A percentile compares a stretch with the other conserved stretches of the same genome.
Evolutionary conservation across 306 rosid genomes (phyloP).

Genomic region (Astragalus membranaceus): DNA sequence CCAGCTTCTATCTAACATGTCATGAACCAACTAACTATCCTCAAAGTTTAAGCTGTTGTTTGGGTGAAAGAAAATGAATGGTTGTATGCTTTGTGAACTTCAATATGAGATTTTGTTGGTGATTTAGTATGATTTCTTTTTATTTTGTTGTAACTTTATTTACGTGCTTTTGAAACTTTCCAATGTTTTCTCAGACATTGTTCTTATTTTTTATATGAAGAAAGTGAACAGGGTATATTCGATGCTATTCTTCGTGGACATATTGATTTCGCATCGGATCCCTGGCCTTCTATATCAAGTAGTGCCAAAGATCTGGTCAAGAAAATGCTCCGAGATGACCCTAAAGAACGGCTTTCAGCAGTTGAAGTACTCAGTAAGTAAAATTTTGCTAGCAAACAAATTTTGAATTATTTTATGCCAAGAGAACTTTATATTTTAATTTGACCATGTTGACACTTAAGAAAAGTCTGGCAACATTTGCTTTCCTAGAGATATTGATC

Average conservation of each 20-base stretch:
- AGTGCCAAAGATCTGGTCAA: constrained; percentile 88
- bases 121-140: neutral
- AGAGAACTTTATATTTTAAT: constrained; percentile 3
- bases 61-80: neutral
- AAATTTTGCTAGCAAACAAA: constrained; percentile 5
- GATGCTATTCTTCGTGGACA: constrained; percentile 85
- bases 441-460: neutral
- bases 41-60: neutral
- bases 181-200: constrained; percentile 4
- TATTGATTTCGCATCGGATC: constrained; percentile 76
- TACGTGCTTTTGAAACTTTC: neutral
- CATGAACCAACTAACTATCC: neutral
- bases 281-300: constrained; percentile 92
- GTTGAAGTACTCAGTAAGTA: constrained; percentile 80
- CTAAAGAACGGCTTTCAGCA: constrained; percentile 74
- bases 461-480: neutral
- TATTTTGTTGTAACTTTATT: neutral
- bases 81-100: neutral
- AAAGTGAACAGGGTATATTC: constrained; percentile 84
- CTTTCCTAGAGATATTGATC: neutral
- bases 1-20: neutral
- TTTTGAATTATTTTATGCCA: neutral
- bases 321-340: constrained; percentile 70
- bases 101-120: constrained; percentile 2
- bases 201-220: constrained; percentile 44